Evolutionary conservation across 768 basidiomycete genomes (phyloP), one percentile per base, ranked within the genome.

Genomic region (Zangia roseola): DNA sequence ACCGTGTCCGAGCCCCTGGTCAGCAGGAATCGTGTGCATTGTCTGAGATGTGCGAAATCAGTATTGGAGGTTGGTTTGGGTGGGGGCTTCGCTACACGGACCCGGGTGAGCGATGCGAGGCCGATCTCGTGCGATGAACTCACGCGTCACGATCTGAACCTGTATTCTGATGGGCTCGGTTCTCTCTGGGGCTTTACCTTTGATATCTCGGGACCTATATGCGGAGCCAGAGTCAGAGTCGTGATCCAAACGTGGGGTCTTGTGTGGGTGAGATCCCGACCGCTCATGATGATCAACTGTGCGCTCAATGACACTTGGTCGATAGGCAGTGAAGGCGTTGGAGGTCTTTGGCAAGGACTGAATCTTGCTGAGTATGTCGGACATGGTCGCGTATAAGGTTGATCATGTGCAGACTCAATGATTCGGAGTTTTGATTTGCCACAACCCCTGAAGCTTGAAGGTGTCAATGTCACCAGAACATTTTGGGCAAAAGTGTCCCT

Each of bases 211-310:
- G 58, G 73, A 74, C 62, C 87, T 81, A 67, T 75, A 81, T 57
- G 83, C 80, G 65, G 83, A 81, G 56, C 78, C 78, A 58, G 83
- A 77, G 71, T 88, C 85, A 68, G 78, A 81, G 74, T 86, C 83
- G 58, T 71, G 70, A 54, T 77, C 78, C 68, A 85, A 71, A 54
- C 85, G 83, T 53, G 83, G 76, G 49, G 79, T 80, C 74, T 90
- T 89, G 68, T 76, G 78, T 55, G 80, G 79, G 71, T 77, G 81
- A 68, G 79, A 79, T 63, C 72, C 78, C 61, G 73, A 76, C 69
- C 74, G 75, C 49, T 75, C 72, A 46, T 55, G 51, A 19, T 34
- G 50, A 50, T 73, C 66, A 24, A 55, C 1, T 8, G 62, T 44
- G 23, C n/a, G 47, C 47, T 73, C 71, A 40, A 69, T 45, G 36